Evolutionary conservation across 1,284 basidiomycete genomes (phyloP).

Genomic region (Ceratobasidium sp.): DNA sequence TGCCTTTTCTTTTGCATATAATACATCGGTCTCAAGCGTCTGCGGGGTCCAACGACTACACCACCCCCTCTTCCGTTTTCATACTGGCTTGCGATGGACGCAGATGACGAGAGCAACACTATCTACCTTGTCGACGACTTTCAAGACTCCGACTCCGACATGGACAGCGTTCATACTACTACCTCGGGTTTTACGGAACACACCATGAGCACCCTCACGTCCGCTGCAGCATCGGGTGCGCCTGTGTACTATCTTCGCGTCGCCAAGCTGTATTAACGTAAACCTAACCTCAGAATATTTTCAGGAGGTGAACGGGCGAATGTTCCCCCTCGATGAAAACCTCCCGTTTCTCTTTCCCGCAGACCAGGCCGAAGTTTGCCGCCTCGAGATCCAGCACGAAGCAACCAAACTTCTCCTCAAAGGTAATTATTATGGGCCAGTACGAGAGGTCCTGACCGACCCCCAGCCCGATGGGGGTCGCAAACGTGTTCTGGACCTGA

Average conservation of each 20-base stretch:
- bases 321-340: slow-evolving; percentile 31
- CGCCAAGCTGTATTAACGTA: neutral
- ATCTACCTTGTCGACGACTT: slow-evolving; percentile 26
- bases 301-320: slow-evolving; percentile 28
- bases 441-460: slow-evolving; percentile 9
- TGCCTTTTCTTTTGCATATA: neutral
- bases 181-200: slow-evolving; percentile 20
- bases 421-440: slow-evolving; percentile 27
- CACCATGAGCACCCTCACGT: slow-evolving; percentile 27
- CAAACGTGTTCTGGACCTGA: slow-evolving; percentile 26
- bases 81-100: slow-evolving; percentile 4
- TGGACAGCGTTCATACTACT: slow-evolving; percentile 17
- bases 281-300: slow-evolving; percentile 21
- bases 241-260: neutral
- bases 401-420: neutral
- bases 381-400: slow-evolving; percentile 15
- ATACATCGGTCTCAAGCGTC: neutral
- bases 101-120: neutral
- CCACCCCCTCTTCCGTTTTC: neutral
- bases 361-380: slow-evolving; percentile 17
- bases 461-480: slow-evolving; percentile 9
- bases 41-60: neutral
- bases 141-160: slow-evolving; percentile 20
- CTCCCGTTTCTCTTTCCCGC: slow-evolving; percentile 18
- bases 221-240: slow-evolving; percentile 5